A percentile compares a stretch with the other conserved stretches of the same genome.
Evolutionary conservation across 228 moss, liverwort and hornwort species (phyloP).

Genomic region (Sphagnum fallax): DNA sequence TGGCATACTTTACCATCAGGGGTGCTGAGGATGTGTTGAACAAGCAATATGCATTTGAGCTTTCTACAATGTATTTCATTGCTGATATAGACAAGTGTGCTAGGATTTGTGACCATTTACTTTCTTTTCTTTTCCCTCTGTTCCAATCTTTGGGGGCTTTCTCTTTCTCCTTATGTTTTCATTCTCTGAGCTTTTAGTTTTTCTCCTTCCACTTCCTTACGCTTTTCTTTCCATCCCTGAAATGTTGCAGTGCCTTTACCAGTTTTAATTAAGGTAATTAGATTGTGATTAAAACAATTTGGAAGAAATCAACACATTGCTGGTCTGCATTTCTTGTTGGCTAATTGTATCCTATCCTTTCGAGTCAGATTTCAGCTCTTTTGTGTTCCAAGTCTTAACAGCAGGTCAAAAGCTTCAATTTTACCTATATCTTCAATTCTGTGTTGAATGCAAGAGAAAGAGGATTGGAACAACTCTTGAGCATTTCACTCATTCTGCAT

Average conservation of each 20-base stretch:
- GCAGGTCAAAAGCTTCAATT: background rate
- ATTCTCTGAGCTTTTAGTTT: background rate
- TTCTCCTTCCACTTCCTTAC: too few relatives aligned
- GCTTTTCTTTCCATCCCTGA: too few relatives aligned
- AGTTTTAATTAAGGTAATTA: background rate
- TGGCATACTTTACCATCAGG: conserved; percentile 76
- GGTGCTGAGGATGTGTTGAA: conserved; percentile 83
- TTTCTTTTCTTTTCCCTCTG: background rate
- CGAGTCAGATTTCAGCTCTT: background rate
- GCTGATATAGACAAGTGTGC: conserved; percentile 68
- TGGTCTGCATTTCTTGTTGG: background rate
- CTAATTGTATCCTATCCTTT: background rate
- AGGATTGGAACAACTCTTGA: conserved; percentile 89
- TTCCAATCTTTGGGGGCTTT: background rate
- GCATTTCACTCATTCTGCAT: conserved; percentile 65
- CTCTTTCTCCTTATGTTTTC: background rate
- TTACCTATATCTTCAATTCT: too few relatives aligned
- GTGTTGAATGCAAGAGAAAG: conserved; percentile 44
- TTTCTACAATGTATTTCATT: conserved; percentile 91
- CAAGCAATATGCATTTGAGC: conserved; percentile 75
- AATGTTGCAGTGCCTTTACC: background rate
- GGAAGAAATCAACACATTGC: too few relatives aligned
- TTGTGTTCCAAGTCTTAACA: background rate
- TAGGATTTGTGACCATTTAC: background rate
- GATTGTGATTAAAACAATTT: background rate